These are phyloP conservation scores for Sordariomycetes sp. DNA, from an alignment of 2,329 filamentous ascomycete genomes.

Conservation along the genomic window DNA sequence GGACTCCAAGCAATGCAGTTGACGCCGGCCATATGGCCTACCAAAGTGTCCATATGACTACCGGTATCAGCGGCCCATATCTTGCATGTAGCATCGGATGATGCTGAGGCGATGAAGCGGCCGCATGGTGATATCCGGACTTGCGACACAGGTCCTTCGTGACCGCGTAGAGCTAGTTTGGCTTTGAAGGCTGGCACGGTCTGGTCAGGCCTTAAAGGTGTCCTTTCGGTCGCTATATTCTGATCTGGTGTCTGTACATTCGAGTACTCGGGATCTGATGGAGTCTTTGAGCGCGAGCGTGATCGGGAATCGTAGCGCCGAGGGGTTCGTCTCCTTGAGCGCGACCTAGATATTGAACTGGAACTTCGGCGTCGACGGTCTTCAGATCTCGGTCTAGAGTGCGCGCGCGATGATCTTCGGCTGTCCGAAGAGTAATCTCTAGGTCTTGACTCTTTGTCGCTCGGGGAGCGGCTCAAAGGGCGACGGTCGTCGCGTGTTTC, in stretches of 20 bases:
- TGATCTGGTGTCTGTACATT: too few relatives aligned
- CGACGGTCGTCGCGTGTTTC: constrained; percentile 10
- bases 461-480: constrained; percentile 12
- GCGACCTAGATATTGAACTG: constrained; percentile 19
- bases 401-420: constrained; percentile 19
- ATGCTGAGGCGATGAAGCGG: constrained; percentile 79
- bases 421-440: constrained; percentile 16
- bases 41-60: constrained; percentile 74
- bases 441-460: constrained; percentile 7
- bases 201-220: too few relatives aligned
- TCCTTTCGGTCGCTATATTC: too few relatives aligned
- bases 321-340: constrained; percentile 18
- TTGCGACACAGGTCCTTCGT: constrained; percentile 69
- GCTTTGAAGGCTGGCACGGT: constrained; percentile 57
- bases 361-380: constrained; percentile 21
- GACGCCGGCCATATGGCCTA: constrained; percentile 88
- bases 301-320: constrained; percentile 14
- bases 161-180: constrained; percentile 65
- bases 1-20: constrained; percentile 93
- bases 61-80: constrained; percentile 81
- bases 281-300: constrained; percentile 22
- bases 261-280: too few relatives aligned
- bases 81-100: constrained; percentile 83
- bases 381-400: constrained; percentile 20
- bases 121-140: constrained; percentile 90